A percentile compares a stretch with the other conserved stretches of the same genome.
phyloP scores from a whole-genome alignment of 352 stramenopile species.

The Phytophthora boehmeriae region DNA sequence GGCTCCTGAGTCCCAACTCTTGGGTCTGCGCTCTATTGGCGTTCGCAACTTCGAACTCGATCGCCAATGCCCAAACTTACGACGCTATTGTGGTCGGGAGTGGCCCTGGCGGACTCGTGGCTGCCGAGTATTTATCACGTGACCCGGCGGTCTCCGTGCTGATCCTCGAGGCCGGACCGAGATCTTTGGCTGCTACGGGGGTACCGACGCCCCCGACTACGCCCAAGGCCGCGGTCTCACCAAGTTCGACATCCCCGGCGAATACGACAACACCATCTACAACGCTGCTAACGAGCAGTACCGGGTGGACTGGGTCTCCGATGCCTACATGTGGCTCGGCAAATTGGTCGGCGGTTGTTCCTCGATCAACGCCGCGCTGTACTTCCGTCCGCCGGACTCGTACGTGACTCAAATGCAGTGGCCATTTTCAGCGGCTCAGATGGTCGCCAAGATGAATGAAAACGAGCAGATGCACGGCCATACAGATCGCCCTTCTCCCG shows the following conservation, averaged over 20 bases:
- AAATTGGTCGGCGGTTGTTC: constrained; percentile 85
- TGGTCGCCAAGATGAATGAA: constrained; percentile 64
- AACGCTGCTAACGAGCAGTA: constrained; percentile 48
- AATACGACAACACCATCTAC: constrained; percentile 59
- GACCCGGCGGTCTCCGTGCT: constrained; percentile 58
- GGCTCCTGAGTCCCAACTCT: constrained; percentile 2
- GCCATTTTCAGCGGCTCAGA: constrained; percentile 61
- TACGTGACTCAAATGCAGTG: constrained; percentile 52
- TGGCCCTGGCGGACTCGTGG: constrained; percentile 60
- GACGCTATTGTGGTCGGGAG: constrained; percentile 64
- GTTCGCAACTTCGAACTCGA: background rate
- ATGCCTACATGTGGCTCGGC: constrained; percentile 58
- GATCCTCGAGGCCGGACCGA: constrained; percentile 58
- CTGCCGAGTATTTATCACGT: constrained; percentile 61
- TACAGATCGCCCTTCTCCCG: constrained; percentile 54
- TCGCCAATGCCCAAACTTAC: constrained; percentile 38
- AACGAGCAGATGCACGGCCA: constrained; percentile 50
- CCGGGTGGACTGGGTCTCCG: constrained; percentile 56
- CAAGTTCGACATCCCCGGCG: constrained; percentile 74
- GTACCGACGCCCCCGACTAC: constrained; percentile 53
- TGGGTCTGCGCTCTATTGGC: constrained; percentile 17
- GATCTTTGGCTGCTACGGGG: constrained; percentile 51
- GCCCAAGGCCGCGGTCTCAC: constrained; percentile 43
- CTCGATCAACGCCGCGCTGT: constrained; percentile 86
- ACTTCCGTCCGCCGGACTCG: constrained; percentile 66